A percentile compares a stretch with the other conserved stretches of the same genome.
Evolutionary conservation across 805 yeast genomes (phyloP).

Genomic region (Wickerhamomyces kurtzmanii): DNA sequence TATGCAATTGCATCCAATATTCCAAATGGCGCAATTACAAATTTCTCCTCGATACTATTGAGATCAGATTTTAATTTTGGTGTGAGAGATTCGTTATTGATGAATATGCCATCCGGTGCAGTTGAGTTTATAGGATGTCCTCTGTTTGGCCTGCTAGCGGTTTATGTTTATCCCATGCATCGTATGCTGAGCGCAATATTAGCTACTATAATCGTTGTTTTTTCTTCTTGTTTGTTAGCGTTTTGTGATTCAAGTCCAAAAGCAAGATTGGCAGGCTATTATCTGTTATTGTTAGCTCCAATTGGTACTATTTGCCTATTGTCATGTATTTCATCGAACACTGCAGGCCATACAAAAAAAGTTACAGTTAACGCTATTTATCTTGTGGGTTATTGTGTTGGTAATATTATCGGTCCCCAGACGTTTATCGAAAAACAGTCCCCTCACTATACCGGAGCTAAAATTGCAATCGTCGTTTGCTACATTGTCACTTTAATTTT

Average conservation of each 20-base stretch:
- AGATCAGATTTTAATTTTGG: slow-evolving; percentile 13
- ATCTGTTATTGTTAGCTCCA: slow-evolving; percentile 11
- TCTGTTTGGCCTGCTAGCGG: slow-evolving; percentile 7
- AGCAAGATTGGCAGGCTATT: slow-evolving; percentile 5
- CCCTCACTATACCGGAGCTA: slow-evolving; percentile 51
- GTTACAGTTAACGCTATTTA: slow-evolving; percentile 47
- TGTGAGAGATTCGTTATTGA: slow-evolving; percentile 11
- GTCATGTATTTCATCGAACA: slow-evolving; percentile 32
- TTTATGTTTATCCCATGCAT: slow-evolving; percentile 6
- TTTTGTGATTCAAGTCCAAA: slow-evolving; percentile 11
- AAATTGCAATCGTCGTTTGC: slow-evolving; percentile 39
- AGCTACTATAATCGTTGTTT: slow-evolving; percentile 15
- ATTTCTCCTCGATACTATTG: slow-evolving; percentile 28
- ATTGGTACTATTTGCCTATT: slow-evolving; percentile 23
- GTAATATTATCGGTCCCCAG: slow-evolving; percentile 68
- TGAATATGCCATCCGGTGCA: slow-evolving; percentile 21
- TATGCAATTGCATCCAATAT: slow-evolving; percentile 30
- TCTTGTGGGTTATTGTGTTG: slow-evolving; percentile 57
- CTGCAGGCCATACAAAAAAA: slow-evolving; percentile 72
- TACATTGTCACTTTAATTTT: slow-evolving; percentile 29
- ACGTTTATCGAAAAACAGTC: slow-evolving; percentile 47
- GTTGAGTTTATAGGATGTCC: slow-evolving; percentile 16
- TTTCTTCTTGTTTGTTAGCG: slow-evolving; percentile 20
- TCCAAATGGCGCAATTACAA: slow-evolving; percentile 48
- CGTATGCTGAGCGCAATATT: slow-evolving; percentile 19